Base-by-base conservation (phyloP, 2,329 filamentous ascomycete species). In the Venturia pyrina region DNA sequence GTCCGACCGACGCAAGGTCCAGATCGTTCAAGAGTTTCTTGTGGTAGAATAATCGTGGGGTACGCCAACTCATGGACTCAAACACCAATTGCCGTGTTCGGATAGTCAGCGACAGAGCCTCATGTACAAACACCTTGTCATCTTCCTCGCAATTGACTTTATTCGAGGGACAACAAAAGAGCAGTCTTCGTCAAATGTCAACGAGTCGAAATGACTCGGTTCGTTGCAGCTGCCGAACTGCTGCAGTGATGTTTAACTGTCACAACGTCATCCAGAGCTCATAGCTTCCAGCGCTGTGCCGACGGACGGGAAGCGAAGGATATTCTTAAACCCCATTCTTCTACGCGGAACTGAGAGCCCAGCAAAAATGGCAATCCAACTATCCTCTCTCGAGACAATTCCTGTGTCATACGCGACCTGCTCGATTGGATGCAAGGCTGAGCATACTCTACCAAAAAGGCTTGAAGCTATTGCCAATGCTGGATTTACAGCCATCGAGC, bases 401-500 rank as follows among this genome's bases (percentile, higher is more conserved):
- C 82, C 82, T 3, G 75, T 79, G 21, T 82, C 81, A 65, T 85
- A 84, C 68, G 84, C 84, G 57, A 81, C 80, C 66, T 84, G 82
- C 73, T 86, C 83, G 8, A 81, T 87, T 32, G 80, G 81, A 57
- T 77, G 75, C 77, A 68, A 75, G 74, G 65, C 75, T 68, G 68
- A 75, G 68, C 80, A 83, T 67, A 84, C 81, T 1, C 80, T 89
- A 0, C 83, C 83, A 48, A 77, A 83, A 56, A 88, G 87, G 69
- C 79, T 89, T 13, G 75, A 82, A 56, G 85, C 86, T 53, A 85
- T 91, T 69, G 79, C 85, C n/a, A 77, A 78, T 0, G 86, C 84
- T 1, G 87, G 86, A 2, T 91, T 91, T 73, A 77, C 81, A 13
- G 88, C 82, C 17, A 87, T 93, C 67, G 90, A 93, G 75, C 83